Percentiles rank a stretch among this genome's conserved stretches.
Conservation (phyloP, 805 yeast species). For the Lipomyces chichibuensis region DNA sequence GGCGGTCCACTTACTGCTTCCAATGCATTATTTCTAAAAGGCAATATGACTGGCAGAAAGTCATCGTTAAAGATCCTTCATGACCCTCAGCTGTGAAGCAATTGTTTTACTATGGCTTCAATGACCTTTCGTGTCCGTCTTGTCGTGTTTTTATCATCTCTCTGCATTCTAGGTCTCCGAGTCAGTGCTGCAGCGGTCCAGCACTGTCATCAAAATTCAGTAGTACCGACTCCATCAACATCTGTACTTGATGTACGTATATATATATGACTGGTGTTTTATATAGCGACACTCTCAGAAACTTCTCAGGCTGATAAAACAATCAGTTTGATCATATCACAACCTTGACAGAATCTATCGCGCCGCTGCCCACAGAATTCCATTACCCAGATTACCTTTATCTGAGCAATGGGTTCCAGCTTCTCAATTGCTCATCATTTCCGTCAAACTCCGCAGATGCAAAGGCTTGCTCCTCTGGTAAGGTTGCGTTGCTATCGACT, state of each 20-base stretch:
- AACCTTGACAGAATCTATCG: background rate
- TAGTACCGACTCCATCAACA: background rate
- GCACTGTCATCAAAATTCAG: background rate
- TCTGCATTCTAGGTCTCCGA: too few relatives aligned
- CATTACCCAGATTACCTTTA: constrained; percentile 8
- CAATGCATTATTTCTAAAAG: too few relatives aligned
- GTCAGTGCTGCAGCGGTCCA: background rate
- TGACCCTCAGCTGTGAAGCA: too few relatives aligned
- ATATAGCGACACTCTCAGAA: background rate
- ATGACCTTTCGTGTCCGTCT: too few relatives aligned
- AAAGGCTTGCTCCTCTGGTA: constrained; percentile 5
- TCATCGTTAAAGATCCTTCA: too few relatives aligned
- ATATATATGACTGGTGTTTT: background rate
- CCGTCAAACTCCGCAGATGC: constrained; percentile 2
- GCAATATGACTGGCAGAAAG: too few relatives aligned
- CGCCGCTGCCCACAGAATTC: constrained; percentile 1
- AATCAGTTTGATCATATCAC: constrained; percentile 5
- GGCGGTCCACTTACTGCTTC: too few relatives aligned
- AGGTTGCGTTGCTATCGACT: constrained; percentile 1
- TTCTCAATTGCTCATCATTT: constrained; percentile 6
- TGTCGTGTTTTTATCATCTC: too few relatives aligned
- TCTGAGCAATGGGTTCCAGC: constrained; percentile 1
- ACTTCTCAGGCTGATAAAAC: background rate
- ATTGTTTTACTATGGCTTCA: too few relatives aligned
- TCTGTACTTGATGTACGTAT: background rate